Conservation (phyloP, 23 red algal genomes). For the Chondrus crispus region DNA sequence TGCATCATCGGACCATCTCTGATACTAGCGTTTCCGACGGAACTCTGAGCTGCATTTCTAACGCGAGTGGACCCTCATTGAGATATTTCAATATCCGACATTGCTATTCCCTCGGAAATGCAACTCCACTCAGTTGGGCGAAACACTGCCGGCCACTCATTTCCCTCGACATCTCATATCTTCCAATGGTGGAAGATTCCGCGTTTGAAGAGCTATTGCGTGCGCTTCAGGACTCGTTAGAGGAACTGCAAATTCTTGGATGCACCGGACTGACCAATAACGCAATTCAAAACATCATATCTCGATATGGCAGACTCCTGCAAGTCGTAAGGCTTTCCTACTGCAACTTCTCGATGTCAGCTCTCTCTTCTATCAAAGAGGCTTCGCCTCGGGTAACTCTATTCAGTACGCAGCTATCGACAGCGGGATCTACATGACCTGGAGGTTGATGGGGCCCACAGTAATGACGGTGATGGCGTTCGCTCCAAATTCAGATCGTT, state of each 20-base stretch:
- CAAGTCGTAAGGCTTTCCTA: slow-evolving; percentile 24
- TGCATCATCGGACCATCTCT: not conserved
- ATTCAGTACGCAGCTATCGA: not conserved
- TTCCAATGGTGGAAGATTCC: not conserved
- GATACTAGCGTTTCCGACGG: not conserved
- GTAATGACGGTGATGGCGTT: slow-evolving; percentile 22
- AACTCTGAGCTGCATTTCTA: not conserved
- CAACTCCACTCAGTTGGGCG: not conserved
- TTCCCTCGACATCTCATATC: slow-evolving; percentile 23
- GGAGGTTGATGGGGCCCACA: slow-evolving; percentile 3
- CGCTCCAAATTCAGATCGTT: not conserved
- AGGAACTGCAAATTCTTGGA: slow-evolving; percentile 28
- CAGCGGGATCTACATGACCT: too few relatives aligned
- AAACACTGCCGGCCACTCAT: not conserved
- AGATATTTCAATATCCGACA: not conserved
- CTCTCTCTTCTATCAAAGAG: not conserved
- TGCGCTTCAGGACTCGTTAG: not conserved
- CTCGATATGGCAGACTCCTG: slow-evolving; percentile 2
- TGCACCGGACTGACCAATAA: slow-evolving; percentile 19
- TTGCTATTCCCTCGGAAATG: slow-evolving; percentile 5
- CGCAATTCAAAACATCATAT: slow-evolving; percentile 6
- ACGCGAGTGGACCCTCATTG: slow-evolving; percentile 1
- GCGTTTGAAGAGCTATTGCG: not conserved
- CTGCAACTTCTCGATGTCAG: slow-evolving; percentile 14
- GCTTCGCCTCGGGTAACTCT: not conserved